Evolutionary conservation across 805 yeast genomes (phyloP).

Genomic region (Metschnikowia baotianmanensis): DNA sequence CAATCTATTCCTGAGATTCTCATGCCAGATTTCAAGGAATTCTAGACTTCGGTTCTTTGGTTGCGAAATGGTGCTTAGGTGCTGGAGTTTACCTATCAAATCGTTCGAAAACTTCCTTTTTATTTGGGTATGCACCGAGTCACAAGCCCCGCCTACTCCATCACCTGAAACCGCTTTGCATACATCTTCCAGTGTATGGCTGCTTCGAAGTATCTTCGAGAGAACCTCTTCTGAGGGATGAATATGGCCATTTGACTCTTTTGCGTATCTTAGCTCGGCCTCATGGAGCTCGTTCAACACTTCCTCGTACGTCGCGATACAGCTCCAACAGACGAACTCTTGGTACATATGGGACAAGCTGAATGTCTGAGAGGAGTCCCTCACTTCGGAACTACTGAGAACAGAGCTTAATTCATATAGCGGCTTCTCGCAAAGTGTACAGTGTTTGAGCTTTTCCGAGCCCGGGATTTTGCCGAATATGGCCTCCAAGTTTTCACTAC

Average conservation of each 20-base stretch:
- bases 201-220: too few relatives aligned
- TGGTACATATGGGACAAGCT: constrained; percentile 27
- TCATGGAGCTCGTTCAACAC: constrained; percentile 42
- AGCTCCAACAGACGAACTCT: constrained; percentile 64
- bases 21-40: constrained; percentile 12
- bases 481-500: constrained; percentile 30
- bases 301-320: constrained; percentile 56
- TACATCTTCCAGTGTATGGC: too few relatives aligned
- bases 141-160: neutral
- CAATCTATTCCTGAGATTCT: constrained; percentile 11
- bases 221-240: neutral
- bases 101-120: constrained; percentile 26
- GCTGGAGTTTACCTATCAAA: constrained; percentile 20
- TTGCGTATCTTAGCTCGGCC: constrained; percentile 11
- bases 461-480: constrained; percentile 41
- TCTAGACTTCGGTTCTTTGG: constrained; percentile 10
- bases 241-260: neutral
- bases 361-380: neutral
- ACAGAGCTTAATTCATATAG: constrained; percentile 57
- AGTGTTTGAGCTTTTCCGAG: constrained; percentile 42
- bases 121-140: neutral
- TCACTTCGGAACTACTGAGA: constrained; percentile 22
- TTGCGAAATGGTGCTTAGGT: constrained; percentile 16
- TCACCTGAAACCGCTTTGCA: too few relatives aligned
- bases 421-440: constrained; percentile 71